A percentile compares a stretch with the other conserved stretches of the same genome.
These are phyloP conservation scores for Rhodocollybia butyracea DNA, from an alignment of 768 basidiomycete genomes.

Conservation along the genomic window DNA sequence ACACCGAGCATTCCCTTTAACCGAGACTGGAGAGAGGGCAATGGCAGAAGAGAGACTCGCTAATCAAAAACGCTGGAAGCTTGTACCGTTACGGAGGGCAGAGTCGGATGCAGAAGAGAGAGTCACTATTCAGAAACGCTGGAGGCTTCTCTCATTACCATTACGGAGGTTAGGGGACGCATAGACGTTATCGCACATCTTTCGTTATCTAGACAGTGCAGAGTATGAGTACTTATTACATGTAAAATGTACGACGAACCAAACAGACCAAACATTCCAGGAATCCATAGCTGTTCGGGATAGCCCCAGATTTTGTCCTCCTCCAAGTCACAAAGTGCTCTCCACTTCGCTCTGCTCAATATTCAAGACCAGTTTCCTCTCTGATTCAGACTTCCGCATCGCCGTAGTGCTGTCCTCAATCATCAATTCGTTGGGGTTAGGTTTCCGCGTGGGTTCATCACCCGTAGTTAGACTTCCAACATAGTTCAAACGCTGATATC, in stretches of 20 bases:
- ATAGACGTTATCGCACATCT: too few relatives aligned
- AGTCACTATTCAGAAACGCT: background rate
- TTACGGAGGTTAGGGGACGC: too few relatives aligned
- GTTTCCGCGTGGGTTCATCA: slow-evolving; percentile 55
- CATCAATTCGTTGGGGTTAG: slow-evolving; percentile 63
- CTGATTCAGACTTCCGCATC: slow-evolving; percentile 54
- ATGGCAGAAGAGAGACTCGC: background rate
- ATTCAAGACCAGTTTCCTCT: slow-evolving; percentile 76
- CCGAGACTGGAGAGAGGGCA: background rate
- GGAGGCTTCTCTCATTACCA: slow-evolving; percentile 20
- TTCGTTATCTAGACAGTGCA: too few relatives aligned
- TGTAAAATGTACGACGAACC: too few relatives aligned
- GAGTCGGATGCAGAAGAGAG: background rate
- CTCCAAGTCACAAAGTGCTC: slow-evolving; percentile 52
- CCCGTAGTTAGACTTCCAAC: slow-evolving; percentile 57
- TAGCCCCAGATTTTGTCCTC: background rate
- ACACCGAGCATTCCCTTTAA: background rate
- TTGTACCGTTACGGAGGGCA: background rate
- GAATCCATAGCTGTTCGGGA: background rate
- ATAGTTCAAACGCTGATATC: slow-evolving; percentile 73
- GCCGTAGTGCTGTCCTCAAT: slow-evolving; percentile 61
- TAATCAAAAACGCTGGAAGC: background rate
- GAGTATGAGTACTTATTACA: too few relatives aligned
- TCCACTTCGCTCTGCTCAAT: slow-evolving; percentile 84
- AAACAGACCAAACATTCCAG: too few relatives aligned